Base-by-base conservation (phyloP, 1,284 basidiomycete species). In the Ceratobasidium sp. region DNA sequence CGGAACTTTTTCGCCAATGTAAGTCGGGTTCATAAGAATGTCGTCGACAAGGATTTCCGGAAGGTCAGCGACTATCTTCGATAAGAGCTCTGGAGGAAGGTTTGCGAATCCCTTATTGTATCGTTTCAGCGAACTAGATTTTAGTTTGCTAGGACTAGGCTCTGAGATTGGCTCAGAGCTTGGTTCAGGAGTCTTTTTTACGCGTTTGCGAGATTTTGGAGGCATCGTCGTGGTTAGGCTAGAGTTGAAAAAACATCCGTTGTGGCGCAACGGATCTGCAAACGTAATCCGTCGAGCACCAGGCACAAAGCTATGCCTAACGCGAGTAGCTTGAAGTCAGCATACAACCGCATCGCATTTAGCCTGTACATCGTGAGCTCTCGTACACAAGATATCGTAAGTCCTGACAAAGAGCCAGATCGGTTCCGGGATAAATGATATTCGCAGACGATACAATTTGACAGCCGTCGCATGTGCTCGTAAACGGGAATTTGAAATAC, bases 1-100 rank as follows among this genome's bases (percentile, higher is more conserved):
- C 1, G 23, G 51, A 15, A 7, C 15, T 3, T 39, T 26, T 15
- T 28, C 18, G 23, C 13, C 46, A 63, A 63, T 26, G 12, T 20
- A 51, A 9, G 44, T 26, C 10, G 28, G 44, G 51, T 49, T 63
- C 51, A 7, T 20, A 3, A 61, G 39, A 44, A 73, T 40, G n/a
- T 63, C n/a, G 23, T 73, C 44, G 15, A 40, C 18, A 20, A 51
- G 44, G 6, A 73, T 73, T 15, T 61, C 42, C 10, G 60, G 71
- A 51, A 64, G 53, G 44, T 63, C 33, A 26, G 23, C 7, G 26
- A 49, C 26, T 58, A 71, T 42, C 56, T 58, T 42, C 15, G n/a
- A 46, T 10, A 71, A 12, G 20, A 71, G 69, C 55, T 71, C 69
- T 10, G 55, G 15, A 20, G 69, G 69, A 26, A 71, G 55, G 20